Conservation (phyloP, 768 basidiomycete genomes). For the Boletales sp. region DNA sequence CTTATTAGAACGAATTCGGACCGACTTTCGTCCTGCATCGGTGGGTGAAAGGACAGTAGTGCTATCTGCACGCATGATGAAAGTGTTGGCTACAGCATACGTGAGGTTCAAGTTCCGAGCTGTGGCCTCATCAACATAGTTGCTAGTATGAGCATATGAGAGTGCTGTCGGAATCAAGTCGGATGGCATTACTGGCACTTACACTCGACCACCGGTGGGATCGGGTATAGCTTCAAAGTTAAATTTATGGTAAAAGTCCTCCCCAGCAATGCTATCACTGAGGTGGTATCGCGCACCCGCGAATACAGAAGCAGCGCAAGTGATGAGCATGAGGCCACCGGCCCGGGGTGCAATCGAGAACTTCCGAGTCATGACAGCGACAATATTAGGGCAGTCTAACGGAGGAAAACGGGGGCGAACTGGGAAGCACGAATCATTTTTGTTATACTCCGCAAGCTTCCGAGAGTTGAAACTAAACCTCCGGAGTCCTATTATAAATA, state of each 20-base stretch:
- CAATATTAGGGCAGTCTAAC: background rate
- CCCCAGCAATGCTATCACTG: conserved; percentile 26
- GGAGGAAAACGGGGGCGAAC: background rate
- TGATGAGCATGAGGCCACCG: conserved; percentile 8
- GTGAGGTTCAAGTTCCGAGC: conserved; percentile 29
- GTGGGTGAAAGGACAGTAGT: conserved; percentile 26
- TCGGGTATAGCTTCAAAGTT: conserved; percentile 32
- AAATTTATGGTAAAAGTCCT: conserved; percentile 30
- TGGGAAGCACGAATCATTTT: background rate
- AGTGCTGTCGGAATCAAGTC: background rate
- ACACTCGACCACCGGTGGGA: conserved; percentile 38
- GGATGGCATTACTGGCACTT: conserved; percentile 24
- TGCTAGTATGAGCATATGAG: conserved; percentile 15
- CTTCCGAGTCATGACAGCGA: conserved; percentile 19
- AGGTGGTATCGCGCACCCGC: conserved; percentile 26
- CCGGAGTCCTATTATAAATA: too few relatives aligned
- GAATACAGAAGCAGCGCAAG: conserved; percentile 10
- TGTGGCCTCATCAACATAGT: conserved; percentile 30
- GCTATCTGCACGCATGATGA: conserved; percentile 37
- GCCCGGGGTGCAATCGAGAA: background rate
- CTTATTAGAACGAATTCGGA: conserved; percentile 30
- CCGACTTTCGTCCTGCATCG: conserved; percentile 34
- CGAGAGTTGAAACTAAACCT: too few relatives aligned
- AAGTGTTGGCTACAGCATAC: conserved; percentile 23
- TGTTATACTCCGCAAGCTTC: too few relatives aligned